Conservation (phyloP, 2,329 filamentous ascomycete genomes). For the Colletotrichum cordylinicola region DNA sequence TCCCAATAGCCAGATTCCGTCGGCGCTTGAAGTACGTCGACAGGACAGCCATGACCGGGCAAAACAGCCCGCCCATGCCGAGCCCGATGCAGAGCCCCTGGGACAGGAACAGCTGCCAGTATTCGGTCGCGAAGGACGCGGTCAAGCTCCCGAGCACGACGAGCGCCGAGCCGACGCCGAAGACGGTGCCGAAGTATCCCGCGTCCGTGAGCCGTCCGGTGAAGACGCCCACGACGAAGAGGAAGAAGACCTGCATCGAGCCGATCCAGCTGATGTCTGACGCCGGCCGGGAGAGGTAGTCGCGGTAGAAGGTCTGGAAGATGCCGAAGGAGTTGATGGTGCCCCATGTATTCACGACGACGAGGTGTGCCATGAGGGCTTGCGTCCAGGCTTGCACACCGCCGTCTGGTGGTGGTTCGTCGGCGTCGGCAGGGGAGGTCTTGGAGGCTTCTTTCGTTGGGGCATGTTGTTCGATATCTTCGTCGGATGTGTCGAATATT, state of each 20-base stretch:
- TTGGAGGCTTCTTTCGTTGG: not conserved
- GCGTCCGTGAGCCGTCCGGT: constrained; percentile 49
- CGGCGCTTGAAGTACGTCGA: constrained; percentile 62
- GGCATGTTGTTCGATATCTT: not conserved
- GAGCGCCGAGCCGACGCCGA: constrained; percentile 39
- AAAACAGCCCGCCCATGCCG: constrained; percentile 59
- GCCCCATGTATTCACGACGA: constrained; percentile 45
- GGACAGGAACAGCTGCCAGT: constrained; percentile 55
- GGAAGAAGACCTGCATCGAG: constrained; percentile 48
- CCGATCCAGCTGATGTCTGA: constrained; percentile 53
- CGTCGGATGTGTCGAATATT: not conserved
- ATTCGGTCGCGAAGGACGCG: constrained; percentile 44
- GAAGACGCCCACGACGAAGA: constrained; percentile 46
- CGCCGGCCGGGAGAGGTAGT: constrained; percentile 23
- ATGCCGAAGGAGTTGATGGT: constrained; percentile 48
- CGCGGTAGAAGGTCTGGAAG: constrained; percentile 49
- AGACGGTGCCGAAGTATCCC: constrained; percentile 44
- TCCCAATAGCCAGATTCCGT: constrained; percentile 60
- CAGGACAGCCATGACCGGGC: constrained; percentile 61
- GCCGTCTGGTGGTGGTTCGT: not conserved
- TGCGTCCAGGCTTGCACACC: not conserved
- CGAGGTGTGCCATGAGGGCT: constrained; percentile 30
- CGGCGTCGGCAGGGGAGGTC: not conserved
- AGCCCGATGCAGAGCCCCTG: constrained; percentile 58
- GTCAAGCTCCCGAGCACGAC: constrained; percentile 50